Percentiles rank a stretch among this genome's conserved stretches.
Evolutionary conservation across 73 alveolate species (phyloP).

Genomic region (Paramecium caudatum): DNA sequence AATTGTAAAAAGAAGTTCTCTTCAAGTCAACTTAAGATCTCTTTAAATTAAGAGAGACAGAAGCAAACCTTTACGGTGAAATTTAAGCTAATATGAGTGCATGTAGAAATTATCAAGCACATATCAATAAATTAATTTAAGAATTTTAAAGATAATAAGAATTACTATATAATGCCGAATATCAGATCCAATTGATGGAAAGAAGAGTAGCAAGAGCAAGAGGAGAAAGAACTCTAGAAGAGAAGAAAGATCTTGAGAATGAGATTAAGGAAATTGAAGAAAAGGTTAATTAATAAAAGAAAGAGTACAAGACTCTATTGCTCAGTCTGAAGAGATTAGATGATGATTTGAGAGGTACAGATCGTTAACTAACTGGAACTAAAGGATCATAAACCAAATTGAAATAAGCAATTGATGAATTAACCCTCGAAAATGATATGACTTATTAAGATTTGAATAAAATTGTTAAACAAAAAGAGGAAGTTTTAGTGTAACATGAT

Average conservation of each 20-base stretch:
- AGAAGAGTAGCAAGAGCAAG: conserved; percentile 94
- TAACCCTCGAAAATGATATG: conserved; percentile 97
- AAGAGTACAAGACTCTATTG: conserved; percentile 78
- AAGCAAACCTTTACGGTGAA: conserved; percentile 97
- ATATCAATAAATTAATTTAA: conserved; percentile 92
- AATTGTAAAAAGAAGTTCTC: conserved; percentile 90
- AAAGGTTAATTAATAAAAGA: conserved; percentile 83
- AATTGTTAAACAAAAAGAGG: conserved; percentile 93
- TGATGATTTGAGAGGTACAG: conserved; percentile 93
- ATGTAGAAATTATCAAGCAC: conserved; percentile 91
- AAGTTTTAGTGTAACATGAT: conserved; percentile 97
- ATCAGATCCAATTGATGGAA: conserved; percentile 97
- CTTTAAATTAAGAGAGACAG: conserved; percentile 94
- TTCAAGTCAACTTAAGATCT: conserved; percentile 94
- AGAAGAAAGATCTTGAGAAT: conserved; percentile 91
- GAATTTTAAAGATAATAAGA: conserved; percentile 95
- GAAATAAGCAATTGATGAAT: conserved; percentile 92
- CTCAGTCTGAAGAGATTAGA: conserved; percentile 84
- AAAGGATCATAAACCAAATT: conserved; percentile 86
- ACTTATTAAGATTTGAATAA: conserved; percentile 94
- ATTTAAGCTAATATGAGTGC: conserved; percentile 95
- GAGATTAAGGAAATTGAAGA: conserved; percentile 90
- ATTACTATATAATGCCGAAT: conserved; percentile 95
- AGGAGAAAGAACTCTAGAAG: conserved; percentile 97
- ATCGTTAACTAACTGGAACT: conserved; percentile 84